Evolutionary conservation across 345 rosid species (phyloP).

Genomic region (Populus deltoides): DNA sequence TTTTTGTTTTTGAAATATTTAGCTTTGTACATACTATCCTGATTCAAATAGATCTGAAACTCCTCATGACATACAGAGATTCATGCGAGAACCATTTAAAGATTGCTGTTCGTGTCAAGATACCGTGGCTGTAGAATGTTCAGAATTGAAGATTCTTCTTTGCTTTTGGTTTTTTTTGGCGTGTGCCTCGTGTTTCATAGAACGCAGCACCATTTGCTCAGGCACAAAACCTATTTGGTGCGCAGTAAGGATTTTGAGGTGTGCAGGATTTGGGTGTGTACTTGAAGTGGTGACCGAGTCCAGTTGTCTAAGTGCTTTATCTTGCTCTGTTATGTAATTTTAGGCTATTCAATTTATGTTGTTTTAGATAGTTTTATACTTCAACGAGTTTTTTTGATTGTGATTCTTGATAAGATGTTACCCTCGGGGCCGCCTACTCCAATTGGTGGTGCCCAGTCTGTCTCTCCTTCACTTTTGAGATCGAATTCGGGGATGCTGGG

Average conservation of each 20-base stretch:
- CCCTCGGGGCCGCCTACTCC: conserved; percentile 83
- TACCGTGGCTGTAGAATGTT: conserved; percentile 40
- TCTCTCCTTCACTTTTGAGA: conserved; percentile 63
- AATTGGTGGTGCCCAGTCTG: conserved; percentile 69
- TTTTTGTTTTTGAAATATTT: conserved; percentile 8
- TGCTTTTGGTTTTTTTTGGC: conserved; percentile 28
- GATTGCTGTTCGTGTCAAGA: conserved; percentile 28
- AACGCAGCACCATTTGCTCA: conserved; percentile 33
- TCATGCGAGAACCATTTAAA: conserved; percentile 34
- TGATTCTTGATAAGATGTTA: conserved; percentile 54
- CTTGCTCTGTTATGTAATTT: conserved; percentile 19
- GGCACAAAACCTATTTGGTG: conserved; percentile 31
- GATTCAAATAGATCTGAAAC: conserved; percentile 34
- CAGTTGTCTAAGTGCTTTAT: conserved; percentile 21
- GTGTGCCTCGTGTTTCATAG: conserved; percentile 34
- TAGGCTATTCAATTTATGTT: conserved; percentile 34
- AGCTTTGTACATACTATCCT: conserved; percentile 11
- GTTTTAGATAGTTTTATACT: conserved; percentile 31
- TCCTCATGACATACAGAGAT: conserved; percentile 29
- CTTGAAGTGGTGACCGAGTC: conserved; percentile 37
- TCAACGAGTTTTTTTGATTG: conserved; percentile 11
- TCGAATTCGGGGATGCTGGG: conserved; percentile 74
- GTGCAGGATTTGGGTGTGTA: conserved; percentile 24
- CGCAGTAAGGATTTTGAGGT: conserved; percentile 40
- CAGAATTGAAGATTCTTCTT: conserved; percentile 32